Conservation (phyloP, 768 basidiomycete genomes). For the Chalciporus pseudorubinellus region DNA sequence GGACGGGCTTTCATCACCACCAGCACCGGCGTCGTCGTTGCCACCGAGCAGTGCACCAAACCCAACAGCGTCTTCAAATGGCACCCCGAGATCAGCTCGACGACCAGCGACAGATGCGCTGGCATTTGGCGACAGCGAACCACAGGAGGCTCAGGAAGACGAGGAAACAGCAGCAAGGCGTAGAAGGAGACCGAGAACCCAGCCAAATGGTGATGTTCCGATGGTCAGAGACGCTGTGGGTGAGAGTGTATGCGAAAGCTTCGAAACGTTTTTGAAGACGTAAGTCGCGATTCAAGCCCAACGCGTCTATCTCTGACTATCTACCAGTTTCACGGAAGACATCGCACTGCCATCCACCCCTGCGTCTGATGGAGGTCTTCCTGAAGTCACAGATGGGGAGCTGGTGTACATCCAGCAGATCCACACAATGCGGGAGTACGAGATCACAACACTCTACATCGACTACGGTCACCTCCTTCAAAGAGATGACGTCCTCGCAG, state of each 20-base stretch:
- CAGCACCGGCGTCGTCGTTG: slow-evolving; percentile 49
- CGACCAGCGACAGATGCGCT: slow-evolving; percentile 52
- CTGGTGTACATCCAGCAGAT: slow-evolving; percentile 90
- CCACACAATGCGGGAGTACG: slow-evolving; percentile 91
- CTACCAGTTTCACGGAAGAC: slow-evolving; percentile 75
- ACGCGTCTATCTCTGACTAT: background rate
- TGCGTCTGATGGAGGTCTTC: slow-evolving; percentile 64
- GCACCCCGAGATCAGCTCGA: slow-evolving; percentile 31
- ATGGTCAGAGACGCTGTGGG: slow-evolving; percentile 92
- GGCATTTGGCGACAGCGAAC: slow-evolving; percentile 53
- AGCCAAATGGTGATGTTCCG: slow-evolving; percentile 67
- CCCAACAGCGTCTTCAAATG: slow-evolving; percentile 37
- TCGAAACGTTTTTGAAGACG: slow-evolving; percentile 90
- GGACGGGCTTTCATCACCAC: slow-evolving; percentile 58
- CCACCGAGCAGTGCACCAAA: slow-evolving; percentile 50
- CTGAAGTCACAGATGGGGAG: slow-evolving; percentile 56
- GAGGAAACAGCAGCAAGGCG: slow-evolving; percentile 43
- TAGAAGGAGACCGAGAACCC: slow-evolving; percentile 42
- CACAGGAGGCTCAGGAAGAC: slow-evolving; percentile 36
- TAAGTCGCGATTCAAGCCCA: slow-evolving; percentile 38
- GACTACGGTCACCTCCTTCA: slow-evolving; percentile 90
- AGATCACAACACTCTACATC: slow-evolving; percentile 93
- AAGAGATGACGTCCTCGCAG: slow-evolving; percentile 89
- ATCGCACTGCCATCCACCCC: slow-evolving; percentile 79
- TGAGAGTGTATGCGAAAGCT: slow-evolving; percentile 90